phyloP scores from a whole-genome alignment of 495 filamentous ascomycete genomes.

The Trichoderma gamsii region DNA sequence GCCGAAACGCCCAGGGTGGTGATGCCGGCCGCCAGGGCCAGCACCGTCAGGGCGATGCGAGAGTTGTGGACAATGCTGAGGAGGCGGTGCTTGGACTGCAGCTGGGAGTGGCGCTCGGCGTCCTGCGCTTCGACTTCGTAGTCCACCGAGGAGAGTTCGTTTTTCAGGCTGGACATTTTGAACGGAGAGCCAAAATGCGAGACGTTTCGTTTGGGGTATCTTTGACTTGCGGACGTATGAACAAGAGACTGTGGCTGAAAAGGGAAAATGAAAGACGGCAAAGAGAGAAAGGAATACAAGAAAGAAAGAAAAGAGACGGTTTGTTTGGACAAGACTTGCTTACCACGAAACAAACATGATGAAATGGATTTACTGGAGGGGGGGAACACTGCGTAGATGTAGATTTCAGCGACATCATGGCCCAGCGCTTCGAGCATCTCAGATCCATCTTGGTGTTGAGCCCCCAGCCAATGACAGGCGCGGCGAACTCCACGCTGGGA shows the following conservation, averaged over 20 bases:
- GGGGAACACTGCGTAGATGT: constrained; percentile 6
- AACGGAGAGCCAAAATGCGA: not conserved
- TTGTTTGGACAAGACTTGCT: not conserved
- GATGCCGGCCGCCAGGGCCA: constrained; percentile 44
- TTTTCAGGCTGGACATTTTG: constrained; percentile 5
- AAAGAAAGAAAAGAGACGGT: not conserved
- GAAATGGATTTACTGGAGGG: not conserved
- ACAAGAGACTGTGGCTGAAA: not conserved
- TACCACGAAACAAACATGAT: not conserved
- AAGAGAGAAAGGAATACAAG: not conserved
- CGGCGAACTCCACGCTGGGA: too few relatives aligned
- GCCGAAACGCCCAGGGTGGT: constrained; percentile 43
- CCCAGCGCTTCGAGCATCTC: not conserved
- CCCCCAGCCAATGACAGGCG: not conserved
- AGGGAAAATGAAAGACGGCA: not conserved
- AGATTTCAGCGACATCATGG: not conserved
- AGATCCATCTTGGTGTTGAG: not conserved
- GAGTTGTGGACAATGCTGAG: constrained; percentile 36
- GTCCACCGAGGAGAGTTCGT: constrained; percentile 23
- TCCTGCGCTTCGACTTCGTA: constrained; percentile 37
- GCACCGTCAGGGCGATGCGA: constrained; percentile 38
- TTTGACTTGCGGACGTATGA: not conserved
- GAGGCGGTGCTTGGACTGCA: constrained; percentile 31
- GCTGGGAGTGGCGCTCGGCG: constrained; percentile 17
- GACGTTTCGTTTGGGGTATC: not conserved